Conservation (phyloP, 1,284 basidiomycete genomes). For the Ustilago xerochloae region DNA sequence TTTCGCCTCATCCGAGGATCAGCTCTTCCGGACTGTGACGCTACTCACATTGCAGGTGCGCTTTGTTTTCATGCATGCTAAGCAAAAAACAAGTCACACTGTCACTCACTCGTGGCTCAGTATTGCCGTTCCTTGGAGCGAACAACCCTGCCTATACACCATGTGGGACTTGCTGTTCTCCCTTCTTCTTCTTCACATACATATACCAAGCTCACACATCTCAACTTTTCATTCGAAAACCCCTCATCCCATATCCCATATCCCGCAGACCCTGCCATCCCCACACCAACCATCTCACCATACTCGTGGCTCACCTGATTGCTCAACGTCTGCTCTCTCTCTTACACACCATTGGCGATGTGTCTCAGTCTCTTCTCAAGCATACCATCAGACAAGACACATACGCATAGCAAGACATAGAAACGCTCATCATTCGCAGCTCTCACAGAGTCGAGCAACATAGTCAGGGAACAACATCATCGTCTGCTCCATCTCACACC, state of each 20-base stretch:
- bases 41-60: not conserved
- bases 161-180: not conserved
- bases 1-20: not conserved
- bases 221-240: not conserved
- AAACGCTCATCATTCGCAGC: too few relatives aligned
- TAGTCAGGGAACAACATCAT: not conserved
- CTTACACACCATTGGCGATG: not conserved
- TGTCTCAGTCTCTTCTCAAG: not conserved
- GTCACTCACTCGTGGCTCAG: conserved; percentile 1
- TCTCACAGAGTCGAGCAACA: not conserved
- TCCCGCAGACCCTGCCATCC: not conserved
- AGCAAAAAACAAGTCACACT: too few relatives aligned
- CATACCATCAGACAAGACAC: not conserved
- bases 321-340: not conserved
- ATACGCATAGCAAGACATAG: not conserved
- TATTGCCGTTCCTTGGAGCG: not conserved
- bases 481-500: conserved; percentile 5
- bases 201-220: not conserved
- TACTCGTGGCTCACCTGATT: not conserved
- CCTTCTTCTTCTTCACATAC: not conserved
- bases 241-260: too few relatives aligned
- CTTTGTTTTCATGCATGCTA: not conserved
- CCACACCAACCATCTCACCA: not conserved
- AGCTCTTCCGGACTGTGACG: not conserved
- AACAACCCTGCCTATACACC: not conserved